These are phyloP conservation scores for Cystobasidium pallidum DNA, from an alignment of 1,284 basidiomycete species.

Conservation along the genomic window DNA sequence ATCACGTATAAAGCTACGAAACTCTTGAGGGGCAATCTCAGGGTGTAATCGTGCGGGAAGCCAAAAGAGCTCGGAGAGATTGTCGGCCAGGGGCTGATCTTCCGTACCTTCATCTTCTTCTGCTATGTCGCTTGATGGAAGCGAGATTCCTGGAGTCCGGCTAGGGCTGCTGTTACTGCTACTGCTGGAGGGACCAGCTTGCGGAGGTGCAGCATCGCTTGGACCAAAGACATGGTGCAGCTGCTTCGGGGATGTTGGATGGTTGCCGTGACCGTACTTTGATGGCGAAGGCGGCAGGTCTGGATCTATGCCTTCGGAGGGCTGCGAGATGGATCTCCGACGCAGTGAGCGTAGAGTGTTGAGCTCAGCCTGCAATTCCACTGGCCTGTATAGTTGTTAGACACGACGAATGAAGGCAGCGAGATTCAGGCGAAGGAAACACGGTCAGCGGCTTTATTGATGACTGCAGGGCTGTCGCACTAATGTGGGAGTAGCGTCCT, in stretches of 20 bases:
- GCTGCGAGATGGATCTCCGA: conserved; percentile 43
- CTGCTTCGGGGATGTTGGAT: conserved; percentile 23
- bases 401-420: neutral
- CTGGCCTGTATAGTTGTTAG: conserved; percentile 31
- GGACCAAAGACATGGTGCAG: neutral
- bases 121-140: conserved; percentile 1
- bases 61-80: conserved; percentile 76
- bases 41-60: conserved; percentile 94
- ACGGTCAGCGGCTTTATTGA: neutral
- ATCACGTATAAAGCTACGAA: conserved; percentile 90
- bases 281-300: conserved; percentile 44
- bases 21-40: conserved; percentile 94
- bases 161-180: conserved; percentile 14
- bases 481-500: neutral
- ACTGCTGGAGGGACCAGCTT: conserved; percentile 19
- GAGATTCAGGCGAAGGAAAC: neutral
- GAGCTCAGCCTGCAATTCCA: conserved; percentile 46
- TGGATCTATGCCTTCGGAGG: conserved; percentile 46
- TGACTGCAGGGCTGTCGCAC: neutral
- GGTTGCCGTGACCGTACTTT: conserved; percentile 12
- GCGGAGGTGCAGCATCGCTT: neutral
- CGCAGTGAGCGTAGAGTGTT: conserved; percentile 44
- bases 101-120: conserved; percentile 16
- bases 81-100: conserved; percentile 28
- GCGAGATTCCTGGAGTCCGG: neutral